These are phyloP conservation scores for Coriaria nepalensis DNA, from an alignment of 306 rosid species.

Conservation along the genomic window DNA sequence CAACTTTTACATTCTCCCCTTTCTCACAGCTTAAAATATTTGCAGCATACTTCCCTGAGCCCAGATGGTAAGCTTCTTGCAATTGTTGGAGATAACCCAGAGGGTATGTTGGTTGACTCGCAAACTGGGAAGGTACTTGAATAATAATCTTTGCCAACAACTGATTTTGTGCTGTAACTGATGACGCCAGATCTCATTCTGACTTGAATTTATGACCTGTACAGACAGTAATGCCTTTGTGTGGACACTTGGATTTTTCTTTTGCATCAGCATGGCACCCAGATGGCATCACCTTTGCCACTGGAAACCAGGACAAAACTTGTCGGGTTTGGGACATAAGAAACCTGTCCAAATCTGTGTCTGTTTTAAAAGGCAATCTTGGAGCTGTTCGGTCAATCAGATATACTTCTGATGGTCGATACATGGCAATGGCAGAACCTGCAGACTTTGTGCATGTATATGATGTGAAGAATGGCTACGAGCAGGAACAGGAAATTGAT, in stretches of 20 bases:
- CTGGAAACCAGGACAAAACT: constrained; percentile 91
- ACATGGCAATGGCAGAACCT: constrained; percentile 86
- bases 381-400: constrained; percentile 83
- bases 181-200: constrained; percentile 6
- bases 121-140: constrained; percentile 79
- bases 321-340: constrained; percentile 79
- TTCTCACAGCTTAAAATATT: constrained; percentile 1
- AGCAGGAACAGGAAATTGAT: constrained; percentile 71
- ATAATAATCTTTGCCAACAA: neutral
- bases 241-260: constrained; percentile 75
- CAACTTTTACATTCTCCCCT: neutral
- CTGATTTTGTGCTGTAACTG: neutral
- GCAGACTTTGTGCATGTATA: constrained; percentile 85
- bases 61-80: constrained; percentile 61
- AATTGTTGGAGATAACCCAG: constrained; percentile 81
- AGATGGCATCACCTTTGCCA: constrained; percentile 56
- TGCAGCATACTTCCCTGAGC: constrained; percentile 77
- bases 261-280: constrained; percentile 96
- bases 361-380: constrained; percentile 71
- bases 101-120: constrained; percentile 66
- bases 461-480: constrained; percentile 56
- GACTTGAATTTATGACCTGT: constrained; percentile 17
- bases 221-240: constrained; percentile 42
- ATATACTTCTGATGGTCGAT: constrained; percentile 61
- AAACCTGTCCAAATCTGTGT: constrained; percentile 63